Percentiles rank a stretch among this genome's conserved stretches.
Evolutionary conservation across 2,329 filamentous ascomycete species (phyloP).

Genomic region (Paracoccidioides lutzii): DNA sequence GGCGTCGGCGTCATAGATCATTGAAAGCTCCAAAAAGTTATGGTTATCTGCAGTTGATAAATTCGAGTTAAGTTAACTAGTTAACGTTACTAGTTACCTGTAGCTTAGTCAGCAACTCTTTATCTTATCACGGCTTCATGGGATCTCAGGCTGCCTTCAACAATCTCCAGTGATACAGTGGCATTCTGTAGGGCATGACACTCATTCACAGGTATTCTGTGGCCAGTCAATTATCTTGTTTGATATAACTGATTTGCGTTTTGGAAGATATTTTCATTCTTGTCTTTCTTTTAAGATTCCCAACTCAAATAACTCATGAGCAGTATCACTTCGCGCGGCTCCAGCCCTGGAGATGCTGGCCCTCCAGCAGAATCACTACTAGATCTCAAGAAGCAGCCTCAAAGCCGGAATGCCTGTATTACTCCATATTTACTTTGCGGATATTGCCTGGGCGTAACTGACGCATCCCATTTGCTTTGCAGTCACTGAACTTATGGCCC

Average conservation of each 20-base stretch:
- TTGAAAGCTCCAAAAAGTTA: not conserved
- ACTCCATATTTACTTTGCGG: not conserved
- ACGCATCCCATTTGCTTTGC: slow-evolving; percentile 5
- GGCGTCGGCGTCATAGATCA: not conserved
- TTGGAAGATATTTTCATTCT: no score
- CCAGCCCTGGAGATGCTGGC: not conserved
- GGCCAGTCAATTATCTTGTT: no score
- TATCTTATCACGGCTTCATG: slow-evolving; percentile 2
- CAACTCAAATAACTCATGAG: not conserved
- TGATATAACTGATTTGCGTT: no score
- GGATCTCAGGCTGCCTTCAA: not conserved
- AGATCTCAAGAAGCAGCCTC: slow-evolving; percentile 10
- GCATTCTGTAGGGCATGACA: no score
- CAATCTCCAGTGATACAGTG: no score
- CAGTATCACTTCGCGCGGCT: not conserved
- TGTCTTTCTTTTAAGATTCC: not conserved
- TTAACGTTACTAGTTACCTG: no score
- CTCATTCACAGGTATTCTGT: no score
- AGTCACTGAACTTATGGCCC: slow-evolving; percentile 10
- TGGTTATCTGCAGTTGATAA: no score
- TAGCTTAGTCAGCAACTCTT: slow-evolving; percentile 3
- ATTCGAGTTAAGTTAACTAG: not conserved
- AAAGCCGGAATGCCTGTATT: slow-evolving; percentile 9
- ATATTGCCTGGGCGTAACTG: not conserved
- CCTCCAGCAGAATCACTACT: slow-evolving; percentile 3